Percentiles rank a stretch among this genome's conserved stretches.
Conservation (phyloP, 768 basidiomycete genomes). For the Hydnomerulius pinastri region DNA sequence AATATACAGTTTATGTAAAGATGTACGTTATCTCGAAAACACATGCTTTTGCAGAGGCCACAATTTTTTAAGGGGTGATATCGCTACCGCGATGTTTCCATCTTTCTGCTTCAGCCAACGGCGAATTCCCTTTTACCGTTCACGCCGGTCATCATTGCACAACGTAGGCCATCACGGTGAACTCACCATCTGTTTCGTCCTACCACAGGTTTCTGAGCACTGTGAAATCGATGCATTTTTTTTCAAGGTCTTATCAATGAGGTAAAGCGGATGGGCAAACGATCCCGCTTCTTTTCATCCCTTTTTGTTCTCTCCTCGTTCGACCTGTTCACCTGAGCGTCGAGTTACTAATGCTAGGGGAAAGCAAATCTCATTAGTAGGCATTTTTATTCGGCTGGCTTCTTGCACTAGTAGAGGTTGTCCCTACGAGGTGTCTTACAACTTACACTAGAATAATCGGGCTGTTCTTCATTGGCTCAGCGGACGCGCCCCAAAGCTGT, state of each 20-base stretch:
- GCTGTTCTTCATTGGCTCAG: neutral
- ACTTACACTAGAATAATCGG: neutral
- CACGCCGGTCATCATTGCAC: too few relatives aligned
- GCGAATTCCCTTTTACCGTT: too few relatives aligned
- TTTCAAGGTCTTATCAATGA: too few relatives aligned
- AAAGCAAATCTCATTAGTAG: slow-evolving; percentile 36
- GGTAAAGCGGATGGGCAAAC: too few relatives aligned
- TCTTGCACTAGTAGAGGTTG: slow-evolving; percentile 36
- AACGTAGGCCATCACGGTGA: too few relatives aligned
- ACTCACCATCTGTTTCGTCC: too few relatives aligned
- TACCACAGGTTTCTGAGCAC: too few relatives aligned
- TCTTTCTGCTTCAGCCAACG: too few relatives aligned
- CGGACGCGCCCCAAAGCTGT: neutral
- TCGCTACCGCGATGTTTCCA: too few relatives aligned
- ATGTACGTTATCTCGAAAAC: neutral
- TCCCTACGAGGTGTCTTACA: slow-evolving; percentile 71
- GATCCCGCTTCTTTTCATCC: slow-evolving; percentile 13
- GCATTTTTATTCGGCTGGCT: slow-evolving; percentile 61
- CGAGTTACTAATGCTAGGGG: slow-evolving; percentile 57
- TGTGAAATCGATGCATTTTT: too few relatives aligned
- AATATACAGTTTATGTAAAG: slow-evolving; percentile 6
- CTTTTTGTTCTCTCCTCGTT: slow-evolving; percentile 50
- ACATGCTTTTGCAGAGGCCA: neutral
- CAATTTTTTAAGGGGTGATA: neutral
- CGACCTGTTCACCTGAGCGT: slow-evolving; percentile 42